A percentile compares a stretch with the other conserved stretches of the same genome.
Conservation (phyloP, 306 rosid species). For the Cucumis hystrix region DNA sequence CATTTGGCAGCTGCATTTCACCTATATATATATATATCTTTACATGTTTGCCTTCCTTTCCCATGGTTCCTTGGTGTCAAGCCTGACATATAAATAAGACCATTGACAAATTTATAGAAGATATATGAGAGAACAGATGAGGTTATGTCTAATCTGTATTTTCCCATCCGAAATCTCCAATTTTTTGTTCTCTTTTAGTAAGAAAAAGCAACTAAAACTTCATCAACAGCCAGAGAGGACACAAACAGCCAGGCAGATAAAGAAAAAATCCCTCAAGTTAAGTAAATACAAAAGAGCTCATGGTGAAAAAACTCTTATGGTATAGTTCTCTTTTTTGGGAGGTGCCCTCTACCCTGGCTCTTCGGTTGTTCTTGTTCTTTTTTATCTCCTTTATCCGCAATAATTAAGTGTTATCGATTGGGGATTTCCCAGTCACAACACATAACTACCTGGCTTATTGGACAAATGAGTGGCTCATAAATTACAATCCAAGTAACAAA, state of each 20-base stretch:
- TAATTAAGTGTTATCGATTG: neutral
- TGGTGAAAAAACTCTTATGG: neutral
- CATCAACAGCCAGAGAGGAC: neutral
- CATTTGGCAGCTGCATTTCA: neutral
- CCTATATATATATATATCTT: neutral
- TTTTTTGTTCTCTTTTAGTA: neutral
- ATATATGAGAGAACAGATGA: neutral
- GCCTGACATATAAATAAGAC: neutral
- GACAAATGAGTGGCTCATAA: neutral
- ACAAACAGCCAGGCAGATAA: neutral
- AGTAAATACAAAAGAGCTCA: neutral
- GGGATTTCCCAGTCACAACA: neutral
- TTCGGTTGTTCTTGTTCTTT: no score
- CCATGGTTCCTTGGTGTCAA: constrained; percentile 7
- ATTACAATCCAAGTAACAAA: neutral
- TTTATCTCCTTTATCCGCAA: no score
- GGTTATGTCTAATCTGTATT: neutral
- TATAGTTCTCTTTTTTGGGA: no score
- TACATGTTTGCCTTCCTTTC: constrained; percentile 9
- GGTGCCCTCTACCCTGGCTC: no score
- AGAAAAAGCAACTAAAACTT: neutral
- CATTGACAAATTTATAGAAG: neutral
- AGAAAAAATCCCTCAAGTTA: neutral
- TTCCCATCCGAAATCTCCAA: neutral
- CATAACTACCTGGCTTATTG: neutral